phyloP scores from a whole-genome alignment of 495 filamentous ascomycete species.

The Neurospora sp. region DNA sequence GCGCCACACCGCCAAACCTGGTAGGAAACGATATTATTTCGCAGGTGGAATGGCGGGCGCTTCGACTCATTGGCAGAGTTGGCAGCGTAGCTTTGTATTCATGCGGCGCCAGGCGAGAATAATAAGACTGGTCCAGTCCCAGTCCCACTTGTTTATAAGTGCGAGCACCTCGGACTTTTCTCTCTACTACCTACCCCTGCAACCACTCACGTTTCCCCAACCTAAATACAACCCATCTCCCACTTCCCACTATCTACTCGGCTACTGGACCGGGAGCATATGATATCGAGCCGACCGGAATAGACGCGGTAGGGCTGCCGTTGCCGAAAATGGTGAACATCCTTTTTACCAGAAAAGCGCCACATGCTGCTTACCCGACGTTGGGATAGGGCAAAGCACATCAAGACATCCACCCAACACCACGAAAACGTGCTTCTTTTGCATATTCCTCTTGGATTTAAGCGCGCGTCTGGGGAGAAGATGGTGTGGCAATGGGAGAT shows the following conservation, averaged over 20 bases:
- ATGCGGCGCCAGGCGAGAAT: neutral
- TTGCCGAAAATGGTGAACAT: neutral
- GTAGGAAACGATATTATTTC: neutral
- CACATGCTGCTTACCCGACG: neutral
- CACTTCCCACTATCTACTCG: neutral
- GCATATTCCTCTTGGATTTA: neutral
- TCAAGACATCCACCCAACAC: neutral
- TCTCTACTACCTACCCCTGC: neutral
- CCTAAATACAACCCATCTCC: neutral
- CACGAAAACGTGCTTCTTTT: neutral
- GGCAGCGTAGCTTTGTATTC: neutral
- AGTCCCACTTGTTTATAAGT: neutral
- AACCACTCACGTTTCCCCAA: neutral
- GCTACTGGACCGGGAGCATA: neutral
- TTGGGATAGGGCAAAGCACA: neutral
- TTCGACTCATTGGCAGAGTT: neutral
- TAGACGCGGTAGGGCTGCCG: neutral
- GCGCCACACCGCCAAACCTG: neutral
- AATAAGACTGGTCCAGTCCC: neutral
- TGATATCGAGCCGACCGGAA: neutral
- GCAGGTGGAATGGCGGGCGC: neutral
- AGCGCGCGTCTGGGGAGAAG: neutral
- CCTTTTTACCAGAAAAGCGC: neutral
- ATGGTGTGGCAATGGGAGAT: neutral
- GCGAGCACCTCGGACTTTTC: neutral